Percentiles rank a stretch among this genome's conserved stretches.
phyloP scores from a whole-genome alignment of 345 rosid species.

The Isatis tinctoria region DNA sequence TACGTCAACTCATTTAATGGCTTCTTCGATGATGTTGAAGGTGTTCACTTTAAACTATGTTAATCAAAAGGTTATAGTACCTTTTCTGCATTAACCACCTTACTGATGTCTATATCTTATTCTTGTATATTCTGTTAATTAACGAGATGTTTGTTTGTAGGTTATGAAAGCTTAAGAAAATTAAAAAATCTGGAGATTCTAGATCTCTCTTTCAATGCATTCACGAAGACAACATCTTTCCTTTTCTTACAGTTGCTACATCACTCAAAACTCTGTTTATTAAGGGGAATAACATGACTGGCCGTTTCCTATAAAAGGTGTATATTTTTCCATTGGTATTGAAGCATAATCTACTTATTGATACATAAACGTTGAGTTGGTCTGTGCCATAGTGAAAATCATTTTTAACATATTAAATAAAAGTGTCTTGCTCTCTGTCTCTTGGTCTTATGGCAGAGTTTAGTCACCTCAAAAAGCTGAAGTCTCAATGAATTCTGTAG shows the following conservation, averaged over 20 bases:
- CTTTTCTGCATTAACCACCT: too few species aligned
- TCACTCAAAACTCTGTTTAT: background rate
- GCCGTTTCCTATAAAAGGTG: background rate
- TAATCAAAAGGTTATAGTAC: too few species aligned
- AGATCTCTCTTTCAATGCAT: background rate
- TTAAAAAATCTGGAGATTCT: background rate
- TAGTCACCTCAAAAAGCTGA: background rate
- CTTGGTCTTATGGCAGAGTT: background rate
- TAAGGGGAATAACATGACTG: background rate
- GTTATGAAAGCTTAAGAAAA: background rate
- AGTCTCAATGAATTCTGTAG: background rate
- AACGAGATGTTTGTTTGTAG: background rate
- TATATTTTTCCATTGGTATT: background rate
- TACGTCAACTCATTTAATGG: background rate
- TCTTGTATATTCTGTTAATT: background rate
- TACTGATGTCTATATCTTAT: background rate
- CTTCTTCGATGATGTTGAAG: background rate
- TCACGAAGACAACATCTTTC: background rate
- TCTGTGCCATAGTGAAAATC: background rate
- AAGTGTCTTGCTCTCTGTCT: background rate
- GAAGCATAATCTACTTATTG: too few species aligned
- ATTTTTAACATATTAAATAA: background rate
- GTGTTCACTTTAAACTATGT: background rate
- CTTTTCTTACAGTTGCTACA: background rate
- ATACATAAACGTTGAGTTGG: background rate